Conservation (phyloP, 768 basidiomycete genomes). For the Naganishia vaughanmartiniae region DNA sequence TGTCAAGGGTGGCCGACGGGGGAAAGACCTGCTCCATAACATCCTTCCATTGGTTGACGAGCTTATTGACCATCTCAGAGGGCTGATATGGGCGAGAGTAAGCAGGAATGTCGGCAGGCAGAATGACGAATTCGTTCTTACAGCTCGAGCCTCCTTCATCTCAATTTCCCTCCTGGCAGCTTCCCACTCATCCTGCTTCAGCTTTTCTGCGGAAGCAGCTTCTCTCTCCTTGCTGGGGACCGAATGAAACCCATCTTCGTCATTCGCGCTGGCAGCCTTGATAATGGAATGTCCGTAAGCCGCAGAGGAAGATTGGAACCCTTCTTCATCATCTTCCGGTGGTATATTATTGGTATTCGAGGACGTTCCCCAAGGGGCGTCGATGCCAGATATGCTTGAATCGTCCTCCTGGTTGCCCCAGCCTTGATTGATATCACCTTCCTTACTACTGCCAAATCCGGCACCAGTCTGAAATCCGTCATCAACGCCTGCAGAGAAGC, state of each 20-base stretch:
- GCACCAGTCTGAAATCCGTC: background rate
- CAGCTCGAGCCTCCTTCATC: constrained; percentile 41
- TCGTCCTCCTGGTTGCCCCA: constrained; percentile 8
- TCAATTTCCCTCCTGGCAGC: constrained; percentile 41
- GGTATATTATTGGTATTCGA: background rate
- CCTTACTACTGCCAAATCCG: background rate
- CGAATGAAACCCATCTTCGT: constrained; percentile 7
- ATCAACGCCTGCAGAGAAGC: constrained; percentile 2
- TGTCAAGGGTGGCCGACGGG: constrained; percentile 31
- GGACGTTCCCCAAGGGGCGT: constrained; percentile 1
- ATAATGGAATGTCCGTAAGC: background rate
- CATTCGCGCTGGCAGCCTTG: constrained; percentile 15
- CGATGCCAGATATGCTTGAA: background rate
- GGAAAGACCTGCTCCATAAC: constrained; percentile 19
- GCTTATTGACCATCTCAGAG: constrained; percentile 39
- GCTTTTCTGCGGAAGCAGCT: background rate
- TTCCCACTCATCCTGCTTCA: constrained; percentile 47
- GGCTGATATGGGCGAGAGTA: constrained; percentile 22
- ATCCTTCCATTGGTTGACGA: constrained; percentile 37
- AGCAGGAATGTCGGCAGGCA: background rate
- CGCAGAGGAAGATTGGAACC: constrained; percentile 2
- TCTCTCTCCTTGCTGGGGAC: background rate
- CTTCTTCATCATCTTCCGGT: constrained; percentile 12
- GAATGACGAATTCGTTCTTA: constrained; percentile 31
- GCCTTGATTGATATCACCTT: background rate